Evolutionary conservation across 495 filamentous ascomycete species (phyloP), one percentile per base, ranked within the genome.

Genomic region (Chlorociboria aeruginascens): DNA sequence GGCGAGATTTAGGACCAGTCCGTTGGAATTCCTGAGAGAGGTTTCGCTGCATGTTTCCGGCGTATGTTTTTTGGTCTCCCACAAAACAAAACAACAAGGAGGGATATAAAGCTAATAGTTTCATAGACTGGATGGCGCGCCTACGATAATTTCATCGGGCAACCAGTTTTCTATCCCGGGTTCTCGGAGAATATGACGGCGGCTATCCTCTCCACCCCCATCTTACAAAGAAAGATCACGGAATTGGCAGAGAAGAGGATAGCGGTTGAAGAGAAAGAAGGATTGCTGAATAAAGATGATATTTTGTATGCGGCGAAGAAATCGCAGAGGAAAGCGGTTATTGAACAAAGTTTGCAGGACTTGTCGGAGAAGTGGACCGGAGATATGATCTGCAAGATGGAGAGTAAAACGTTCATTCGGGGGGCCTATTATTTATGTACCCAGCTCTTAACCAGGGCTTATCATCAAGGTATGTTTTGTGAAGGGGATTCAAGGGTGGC

Each of bases 311-410:
- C 70, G 25, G 69, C 73, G 47, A 73, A 74, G 37, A 73, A 72
- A 49, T 66, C 69, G 31, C 69, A 68, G 41, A 68, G 75, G 32
- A 78, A 77, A 61, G 70, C 66, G 36, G 73, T 80, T 49, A 73
- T 86, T 48, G 74, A 81, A 53, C 69, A 69, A 49, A 81, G 76
- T 45, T 64, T 83, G 25, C 59, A 72, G 33, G 67, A 78, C 46
- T 61, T 66, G 29, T 61, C 71, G 32, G 83, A 92, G 50, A 75
- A 79, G 38, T 79, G 90, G 71, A 84, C 87, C 48, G 85, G 95
- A 57, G 79, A 82, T 40, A 98, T 97, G 92, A 95, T 97, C 46
- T 96, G 92, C 75, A 98, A 97, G 65, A 89, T 96, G 69, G 92
- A 98, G 67, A 93, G 83, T 67, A 95, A 90, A 61, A 69, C 74